Percentiles rank a stretch among this genome's conserved stretches.
Evolutionary conservation across 768 basidiomycete species (phyloP).

Genomic region (Grammothele lineata): DNA sequence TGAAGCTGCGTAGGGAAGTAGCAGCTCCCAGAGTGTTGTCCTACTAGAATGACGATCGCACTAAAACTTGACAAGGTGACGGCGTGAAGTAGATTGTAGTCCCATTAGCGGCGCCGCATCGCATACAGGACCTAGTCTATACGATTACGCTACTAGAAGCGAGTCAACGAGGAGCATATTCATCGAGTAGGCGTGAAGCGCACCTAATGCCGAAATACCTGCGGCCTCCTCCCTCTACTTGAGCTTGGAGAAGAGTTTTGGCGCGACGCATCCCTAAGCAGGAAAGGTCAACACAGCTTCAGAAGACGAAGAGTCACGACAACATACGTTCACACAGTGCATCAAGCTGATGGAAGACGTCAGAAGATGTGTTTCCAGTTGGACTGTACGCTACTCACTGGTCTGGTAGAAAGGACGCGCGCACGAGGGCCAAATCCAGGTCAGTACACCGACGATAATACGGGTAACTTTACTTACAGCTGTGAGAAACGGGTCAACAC

Average conservation of each 20-base stretch:
- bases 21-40: too few species aligned
- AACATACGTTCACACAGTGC: slow-evolving; percentile 86
- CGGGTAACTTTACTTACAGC: slow-evolving; percentile 17
- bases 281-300: slow-evolving; percentile 9
- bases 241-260: slow-evolving; percentile 81
- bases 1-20: too few species aligned
- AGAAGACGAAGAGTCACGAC: neutral
- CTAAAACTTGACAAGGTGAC: too few species aligned
- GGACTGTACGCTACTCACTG: slow-evolving; percentile 48
- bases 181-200: too few species aligned
- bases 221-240: slow-evolving; percentile 38
- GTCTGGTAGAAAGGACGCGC: slow-evolving; percentile 38
- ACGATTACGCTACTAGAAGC: too few species aligned
- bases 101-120: too few species aligned
- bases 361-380: slow-evolving; percentile 1
- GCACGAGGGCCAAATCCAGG: neutral
- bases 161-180: too few species aligned
- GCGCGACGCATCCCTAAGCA: slow-evolving; percentile 51
- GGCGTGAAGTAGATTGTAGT: too few species aligned
- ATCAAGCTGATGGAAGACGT: slow-evolving; percentile 57
- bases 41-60: too few species aligned
- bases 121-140: too few species aligned
- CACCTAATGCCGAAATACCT: too few species aligned
- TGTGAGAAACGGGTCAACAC: slow-evolving; percentile 6
- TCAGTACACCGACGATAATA: neutral